Percentiles rank a stretch among this genome's conserved stretches.
Conservation (phyloP, 495 filamentous ascomycete genomes). For the Oleoguttula mirabilis region DNA sequence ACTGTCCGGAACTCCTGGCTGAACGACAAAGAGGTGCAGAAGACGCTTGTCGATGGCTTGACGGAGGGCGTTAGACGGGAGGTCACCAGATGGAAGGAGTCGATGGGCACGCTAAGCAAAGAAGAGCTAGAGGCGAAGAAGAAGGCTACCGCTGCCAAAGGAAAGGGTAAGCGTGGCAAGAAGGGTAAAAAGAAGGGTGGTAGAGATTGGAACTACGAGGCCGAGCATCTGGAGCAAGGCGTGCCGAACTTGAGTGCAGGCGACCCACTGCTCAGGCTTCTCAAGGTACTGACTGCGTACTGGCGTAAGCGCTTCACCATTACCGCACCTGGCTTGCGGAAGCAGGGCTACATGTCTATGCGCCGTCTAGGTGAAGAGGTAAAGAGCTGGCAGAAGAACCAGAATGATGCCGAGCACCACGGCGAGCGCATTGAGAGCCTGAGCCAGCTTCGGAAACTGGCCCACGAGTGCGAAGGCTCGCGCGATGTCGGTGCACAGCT, state of each 20-base stretch:
- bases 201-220: slow-evolving; percentile 65
- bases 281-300: slow-evolving; percentile 63
- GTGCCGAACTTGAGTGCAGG: slow-evolving; percentile 61
- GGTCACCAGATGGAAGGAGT: slow-evolving; percentile 59
- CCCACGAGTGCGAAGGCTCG: slow-evolving; percentile 64
- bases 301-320: slow-evolving; percentile 80
- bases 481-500: slow-evolving; percentile 81
- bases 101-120: slow-evolving; percentile 45
- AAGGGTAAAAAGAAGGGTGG: slow-evolving; percentile 22
- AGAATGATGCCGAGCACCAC: slow-evolving; percentile 47
- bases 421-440: slow-evolving; percentile 60
- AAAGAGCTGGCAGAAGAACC: slow-evolving; percentile 49
- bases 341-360: slow-evolving; percentile 72
- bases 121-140: slow-evolving; percentile 15
- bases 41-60: slow-evolving; percentile 60
- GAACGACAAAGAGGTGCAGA: slow-evolving; percentile 67
- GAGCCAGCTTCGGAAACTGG: slow-evolving; percentile 54
- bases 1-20: slow-evolving; percentile 75
- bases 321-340: slow-evolving; percentile 69
- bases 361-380: slow-evolving; percentile 55
- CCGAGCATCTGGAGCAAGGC: slow-evolving; percentile 56
- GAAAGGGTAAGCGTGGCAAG: slow-evolving; percentile 15
- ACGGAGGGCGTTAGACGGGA: slow-evolving; percentile 54
- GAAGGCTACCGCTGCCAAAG: slow-evolving; percentile 8
- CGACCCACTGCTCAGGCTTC: slow-evolving; percentile 68